Evolutionary conservation across 495 filamentous ascomycete species (phyloP), one percentile per base, ranked within the genome.

Genomic region (Amorphotheca resinae): DNA sequence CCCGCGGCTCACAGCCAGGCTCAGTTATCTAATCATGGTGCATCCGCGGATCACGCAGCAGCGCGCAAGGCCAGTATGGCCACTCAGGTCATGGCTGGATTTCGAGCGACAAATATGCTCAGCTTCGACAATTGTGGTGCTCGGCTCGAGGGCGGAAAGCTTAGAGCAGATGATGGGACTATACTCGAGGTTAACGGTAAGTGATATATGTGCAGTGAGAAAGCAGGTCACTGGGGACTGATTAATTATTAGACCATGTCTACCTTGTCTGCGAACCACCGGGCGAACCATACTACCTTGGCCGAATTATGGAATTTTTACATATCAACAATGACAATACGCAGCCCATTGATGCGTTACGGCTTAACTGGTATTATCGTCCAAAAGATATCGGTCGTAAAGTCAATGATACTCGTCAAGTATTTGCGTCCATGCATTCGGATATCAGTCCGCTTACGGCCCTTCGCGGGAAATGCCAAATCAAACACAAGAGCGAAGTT

Each of bases 361-460:
- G 87, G 45, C 80, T 96, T 52, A 99, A 99, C 64, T 99, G 91
- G 91, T 95, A 87, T 63, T 96, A 96, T 59, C 76, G 91, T 12
- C 89, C 93, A 38, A 84, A 87, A 63, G 91, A 99, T 59, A 93
- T 99, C 44, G 84, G 84, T 48, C 83, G 86, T 35, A 88, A 87
- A 59, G 80, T 83, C 49, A 80, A 81, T 51, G 91, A 99, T 64
- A 85, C 82, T 40, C 79, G 91, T 43, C 67, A 86, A 48, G 73
- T 96, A 22, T 96, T 88, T 63, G 87, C 85, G 38, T 93, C 89
- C 9, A 99, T 99, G 91, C 91, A 99, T 54, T 95, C 91, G 22
- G 93, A 99, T 62, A 84, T 83, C 38, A 94, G 85, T 57, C 93
- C 93, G 33, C 71, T 99, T 47, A 82, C 85, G 38, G 81, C 91